phyloP scores from a whole-genome alignment of 495 filamentous ascomycete genomes.

The Aspergillus sclerotiicarbonarius region DNA sequence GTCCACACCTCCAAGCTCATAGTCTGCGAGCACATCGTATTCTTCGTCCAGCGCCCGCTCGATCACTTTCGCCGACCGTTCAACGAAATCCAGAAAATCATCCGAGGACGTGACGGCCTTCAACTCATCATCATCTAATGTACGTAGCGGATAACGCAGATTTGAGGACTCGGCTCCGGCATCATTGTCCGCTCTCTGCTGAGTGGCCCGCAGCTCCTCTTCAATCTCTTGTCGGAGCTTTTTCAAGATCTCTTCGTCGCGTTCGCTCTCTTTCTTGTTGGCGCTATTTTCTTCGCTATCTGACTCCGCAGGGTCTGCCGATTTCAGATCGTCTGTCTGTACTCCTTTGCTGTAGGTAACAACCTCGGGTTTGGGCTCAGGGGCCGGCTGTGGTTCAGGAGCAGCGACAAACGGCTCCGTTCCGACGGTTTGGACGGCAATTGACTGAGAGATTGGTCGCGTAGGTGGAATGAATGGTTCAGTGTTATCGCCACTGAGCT shows the following conservation, averaged over 20 bases:
- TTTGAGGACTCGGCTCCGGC: constrained; percentile 42
- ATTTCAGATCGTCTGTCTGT: constrained; percentile 62
- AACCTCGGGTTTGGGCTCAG: constrained; percentile 72
- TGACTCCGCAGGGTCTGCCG: constrained; percentile 51
- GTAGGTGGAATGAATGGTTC: constrained; percentile 43
- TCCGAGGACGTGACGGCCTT: constrained; percentile 87
- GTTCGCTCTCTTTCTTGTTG: constrained; percentile 71
- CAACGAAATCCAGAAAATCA: constrained; percentile 94
- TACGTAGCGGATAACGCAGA: constrained; percentile 73
- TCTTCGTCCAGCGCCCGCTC: constrained; percentile 91
- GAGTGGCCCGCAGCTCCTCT: constrained; percentile 75
- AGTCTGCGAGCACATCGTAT: constrained; percentile 94
- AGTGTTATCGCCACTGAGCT: constrained; percentile 67
- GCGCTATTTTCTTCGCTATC: constrained; percentile 68
- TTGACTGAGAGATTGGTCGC: constrained; percentile 42
- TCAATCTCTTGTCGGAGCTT: constrained; percentile 87
- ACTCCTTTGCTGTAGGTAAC: constrained; percentile 95
- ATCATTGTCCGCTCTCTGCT: constrained; percentile 54
- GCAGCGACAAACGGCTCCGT: constrained; percentile 67
- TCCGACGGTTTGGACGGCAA: constrained; percentile 67
- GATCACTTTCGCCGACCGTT: constrained; percentile 93
- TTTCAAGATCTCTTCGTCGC: constrained; percentile 84
- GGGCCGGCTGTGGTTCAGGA: constrained; percentile 67
- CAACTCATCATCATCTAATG: constrained; percentile 80
- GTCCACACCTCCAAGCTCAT: constrained; percentile 68